Percentiles rank a stretch among this genome's conserved stretches.
phyloP scores from a whole-genome alignment of 129 eudicot genomes.

The Chrysanthemum makinoi region DNA sequence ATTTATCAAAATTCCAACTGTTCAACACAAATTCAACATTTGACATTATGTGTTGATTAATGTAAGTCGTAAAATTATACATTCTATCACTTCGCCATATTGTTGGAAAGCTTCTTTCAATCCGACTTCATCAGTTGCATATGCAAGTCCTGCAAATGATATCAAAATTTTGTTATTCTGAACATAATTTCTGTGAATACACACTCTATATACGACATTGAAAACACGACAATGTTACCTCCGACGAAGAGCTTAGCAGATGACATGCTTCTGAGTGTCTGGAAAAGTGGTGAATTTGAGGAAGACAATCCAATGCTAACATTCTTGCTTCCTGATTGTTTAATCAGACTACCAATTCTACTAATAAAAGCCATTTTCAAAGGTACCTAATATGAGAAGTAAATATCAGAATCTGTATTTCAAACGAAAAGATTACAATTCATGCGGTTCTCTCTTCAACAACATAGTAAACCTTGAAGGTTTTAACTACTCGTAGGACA shows the following conservation, averaged over 20 bases:
- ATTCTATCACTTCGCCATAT: conserved; percentile 44
- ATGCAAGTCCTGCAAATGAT: conserved; percentile 38
- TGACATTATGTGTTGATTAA: background rate
- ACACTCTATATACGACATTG: conserved; percentile 27
- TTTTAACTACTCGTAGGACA: background rate
- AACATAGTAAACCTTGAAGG: background rate
- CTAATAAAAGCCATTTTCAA: conserved; percentile 59
- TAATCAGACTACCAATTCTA: conserved; percentile 63
- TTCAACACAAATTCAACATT: background rate
- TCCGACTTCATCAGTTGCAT: conserved; percentile 44
- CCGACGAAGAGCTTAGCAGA: conserved; percentile 84
- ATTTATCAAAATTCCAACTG: background rate
- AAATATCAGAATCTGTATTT: background rate
- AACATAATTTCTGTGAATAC: background rate
- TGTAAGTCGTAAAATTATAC: conserved; percentile 22
- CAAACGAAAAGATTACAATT: background rate
- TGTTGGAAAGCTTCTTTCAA: conserved; percentile 46
- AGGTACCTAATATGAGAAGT: conserved; percentile 30
- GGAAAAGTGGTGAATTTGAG: conserved; percentile 50
- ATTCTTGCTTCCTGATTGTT: conserved; percentile 56
- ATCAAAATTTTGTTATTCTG: conserved; percentile 14
- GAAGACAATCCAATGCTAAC: conserved; percentile 41
- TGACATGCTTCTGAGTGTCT: conserved; percentile 80
- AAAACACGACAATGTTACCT: conserved; percentile 34
- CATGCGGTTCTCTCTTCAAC: background rate